Evolutionary conservation across 805 yeast species (phyloP).

Genomic region (Tetrapisispora namnaoensis): DNA sequence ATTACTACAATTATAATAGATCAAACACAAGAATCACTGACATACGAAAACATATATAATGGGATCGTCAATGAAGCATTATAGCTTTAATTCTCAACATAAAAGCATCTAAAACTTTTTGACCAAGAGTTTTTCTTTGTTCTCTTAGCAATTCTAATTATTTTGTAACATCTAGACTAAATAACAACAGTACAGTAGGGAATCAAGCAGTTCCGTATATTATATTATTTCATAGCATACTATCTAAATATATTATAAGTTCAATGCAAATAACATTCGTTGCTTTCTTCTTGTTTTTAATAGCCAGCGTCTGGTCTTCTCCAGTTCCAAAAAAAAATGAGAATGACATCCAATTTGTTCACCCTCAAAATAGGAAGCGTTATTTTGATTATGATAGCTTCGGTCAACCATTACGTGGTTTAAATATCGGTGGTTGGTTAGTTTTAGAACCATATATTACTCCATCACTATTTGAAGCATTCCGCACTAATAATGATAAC

Average conservation of each 20-base stretch:
- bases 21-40: too few species aligned
- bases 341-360: slow-evolving; percentile 11
- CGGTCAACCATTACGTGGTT: slow-evolving; percentile 38
- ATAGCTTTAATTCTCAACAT: too few species aligned
- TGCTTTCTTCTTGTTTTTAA: neutral
- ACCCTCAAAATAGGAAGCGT: slow-evolving; percentile 14
- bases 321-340: slow-evolving; percentile 15
- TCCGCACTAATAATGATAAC: slow-evolving; percentile 28
- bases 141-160: too few species aligned
- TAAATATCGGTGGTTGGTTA: slow-evolving; percentile 85
- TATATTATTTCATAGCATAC: too few species aligned
- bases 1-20: too few species aligned
- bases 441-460: slow-evolving; percentile 81
- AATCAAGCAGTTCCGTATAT: too few species aligned
- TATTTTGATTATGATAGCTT: slow-evolving; percentile 15
- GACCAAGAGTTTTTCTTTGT: too few species aligned
- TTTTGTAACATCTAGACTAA: too few species aligned
- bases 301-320: slow-evolving; percentile 1
- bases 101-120: too few species aligned
- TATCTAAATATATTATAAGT: neutral
- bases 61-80: too few species aligned
- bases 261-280: neutral
- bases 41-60: too few species aligned
- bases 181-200: neutral
- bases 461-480: slow-evolving; percentile 59